Evolutionary conservation across 2,329 filamentous ascomycete genomes (phyloP), one percentile per base, ranked within the genome.

Genomic region (Alternaria postmessia): DNA sequence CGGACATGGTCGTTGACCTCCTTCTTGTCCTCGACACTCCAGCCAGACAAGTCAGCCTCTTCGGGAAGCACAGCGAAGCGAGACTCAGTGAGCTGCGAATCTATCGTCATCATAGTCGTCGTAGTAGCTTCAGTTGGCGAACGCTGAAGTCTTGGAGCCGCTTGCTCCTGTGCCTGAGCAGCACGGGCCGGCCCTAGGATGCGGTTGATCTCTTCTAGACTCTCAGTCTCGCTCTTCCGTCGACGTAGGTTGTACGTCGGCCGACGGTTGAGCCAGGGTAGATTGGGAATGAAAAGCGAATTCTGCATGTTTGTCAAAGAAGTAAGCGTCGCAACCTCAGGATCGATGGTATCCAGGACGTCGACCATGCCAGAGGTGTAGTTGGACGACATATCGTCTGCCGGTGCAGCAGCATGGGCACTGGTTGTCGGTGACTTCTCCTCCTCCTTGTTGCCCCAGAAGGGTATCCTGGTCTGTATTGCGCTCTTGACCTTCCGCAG

Each of bases 281-380:
- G 82, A 65, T 93, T 89, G 0, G 93, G 93, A 2, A 96, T 82
- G 78, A 96, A 96, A 9, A 96, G 86, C 0, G 92, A 95, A 75
- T 96, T 96, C 72, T 96, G 92, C 20, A 96, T 89, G 71, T 96
- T 96, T 43, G 91, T 96, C 9, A 96, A 85, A 14, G 92, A 94
- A 0, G 91, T 92, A 4, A 96, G 81, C 0, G 92, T 92, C 36
- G 91, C 88, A 4, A 96, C 89, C 79, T 96, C 91, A 42, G 92
- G 92, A 70, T 96, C 92, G 64, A 92, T 82, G 32, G 90, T 86
- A 78, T 91, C 89, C 51, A 92, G 79, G 16, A 91, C 79, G 75
- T 91, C 88, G 7, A 91, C 88, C 65, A 91, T 81, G 64, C 86
- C 84, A 11, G 84, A 78, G 26, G 87, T 85, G 69, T 91, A 90